Evolutionary conservation across 2,329 filamentous ascomycete genomes (phyloP).

Genomic region (Pleoardoris graminearum): DNA sequence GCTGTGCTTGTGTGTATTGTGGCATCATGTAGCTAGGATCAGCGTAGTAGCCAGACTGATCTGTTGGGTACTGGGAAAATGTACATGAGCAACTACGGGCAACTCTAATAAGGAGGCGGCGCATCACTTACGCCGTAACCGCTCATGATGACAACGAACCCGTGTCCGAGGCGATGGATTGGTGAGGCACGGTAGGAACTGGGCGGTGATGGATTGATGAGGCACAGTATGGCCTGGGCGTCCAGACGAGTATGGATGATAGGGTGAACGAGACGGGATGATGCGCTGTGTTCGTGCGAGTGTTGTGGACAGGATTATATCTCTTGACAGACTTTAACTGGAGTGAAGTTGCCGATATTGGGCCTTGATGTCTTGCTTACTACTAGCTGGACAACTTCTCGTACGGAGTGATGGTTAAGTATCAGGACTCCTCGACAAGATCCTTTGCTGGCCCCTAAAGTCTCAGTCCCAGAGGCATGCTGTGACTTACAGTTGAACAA

Average conservation of each 20-base stretch:
- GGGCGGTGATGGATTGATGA: conserved; percentile 10
- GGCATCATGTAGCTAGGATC: conserved; percentile 24
- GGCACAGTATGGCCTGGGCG: conserved; percentile 11
- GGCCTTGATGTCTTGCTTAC: background rate
- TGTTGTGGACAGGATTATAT: background rate
- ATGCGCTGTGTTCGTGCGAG: conserved; percentile 7
- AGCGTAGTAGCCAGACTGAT: conserved; percentile 26
- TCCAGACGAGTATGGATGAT: conserved; percentile 10
- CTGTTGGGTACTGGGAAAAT: conserved; percentile 22
- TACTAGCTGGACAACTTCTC: conserved; percentile 5
- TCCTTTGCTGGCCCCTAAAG: conserved; percentile 11
- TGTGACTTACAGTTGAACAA: background rate
- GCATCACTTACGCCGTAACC: conserved; percentile 26
- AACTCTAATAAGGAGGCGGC: background rate
- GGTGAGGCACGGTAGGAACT: conserved; percentile 11
- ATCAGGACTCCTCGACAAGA: conserved; percentile 2
- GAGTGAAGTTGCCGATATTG: background rate
- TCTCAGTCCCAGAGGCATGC: conserved; percentile 3
- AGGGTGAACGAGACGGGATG: background rate
- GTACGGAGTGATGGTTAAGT: conserved; percentile 9
- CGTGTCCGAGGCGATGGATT: conserved; percentile 14
- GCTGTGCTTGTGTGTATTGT: conserved; percentile 39
- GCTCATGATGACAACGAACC: conserved; percentile 24
- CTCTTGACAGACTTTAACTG: too few species aligned
- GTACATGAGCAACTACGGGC: conserved; percentile 1